These are phyloP conservation scores for Lipomyces yarrowii DNA, from an alignment of 1,139 yeast species.

Conservation along the genomic window DNA sequence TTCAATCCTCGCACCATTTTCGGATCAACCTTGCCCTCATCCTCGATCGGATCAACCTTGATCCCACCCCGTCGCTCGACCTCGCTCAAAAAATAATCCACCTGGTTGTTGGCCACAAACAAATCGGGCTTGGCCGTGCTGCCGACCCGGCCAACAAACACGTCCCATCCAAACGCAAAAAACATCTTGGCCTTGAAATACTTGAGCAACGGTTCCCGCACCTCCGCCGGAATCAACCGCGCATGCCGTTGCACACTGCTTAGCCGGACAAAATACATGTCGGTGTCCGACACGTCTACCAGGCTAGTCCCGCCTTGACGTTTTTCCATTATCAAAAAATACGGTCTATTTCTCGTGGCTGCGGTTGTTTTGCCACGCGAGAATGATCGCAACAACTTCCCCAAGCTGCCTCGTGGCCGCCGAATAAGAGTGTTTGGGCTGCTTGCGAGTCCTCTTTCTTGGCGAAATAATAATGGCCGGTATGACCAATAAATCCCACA, in stretches of 20 bases:
- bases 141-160: slow-evolving; percentile 5
- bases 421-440: background rate
- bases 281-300: background rate
- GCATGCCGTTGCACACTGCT: slow-evolving; percentile 7
- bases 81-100: slow-evolving; percentile 9
- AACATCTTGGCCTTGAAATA: slow-evolving; percentile 3
- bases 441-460: background rate
- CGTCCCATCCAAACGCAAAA: slow-evolving; percentile 16
- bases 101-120: slow-evolving; percentile 11
- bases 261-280: slow-evolving; percentile 2
- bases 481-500: background rate
- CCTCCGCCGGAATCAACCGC: background rate
- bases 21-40: background rate
- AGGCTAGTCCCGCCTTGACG: background rate
- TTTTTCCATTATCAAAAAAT: background rate
- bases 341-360: no score
- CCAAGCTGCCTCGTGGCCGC: background rate
- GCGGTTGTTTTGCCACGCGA: background rate
- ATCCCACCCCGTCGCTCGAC: background rate
- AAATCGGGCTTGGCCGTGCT: background rate
- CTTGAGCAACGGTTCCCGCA: background rate
- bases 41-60: background rate
- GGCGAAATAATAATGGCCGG: background rate
- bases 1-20: background rate
- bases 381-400: no score